phyloP scores from a whole-genome alignment of 2,329 filamentous ascomycete genomes.

The Neoscytalidium dimidiatum region DNA sequence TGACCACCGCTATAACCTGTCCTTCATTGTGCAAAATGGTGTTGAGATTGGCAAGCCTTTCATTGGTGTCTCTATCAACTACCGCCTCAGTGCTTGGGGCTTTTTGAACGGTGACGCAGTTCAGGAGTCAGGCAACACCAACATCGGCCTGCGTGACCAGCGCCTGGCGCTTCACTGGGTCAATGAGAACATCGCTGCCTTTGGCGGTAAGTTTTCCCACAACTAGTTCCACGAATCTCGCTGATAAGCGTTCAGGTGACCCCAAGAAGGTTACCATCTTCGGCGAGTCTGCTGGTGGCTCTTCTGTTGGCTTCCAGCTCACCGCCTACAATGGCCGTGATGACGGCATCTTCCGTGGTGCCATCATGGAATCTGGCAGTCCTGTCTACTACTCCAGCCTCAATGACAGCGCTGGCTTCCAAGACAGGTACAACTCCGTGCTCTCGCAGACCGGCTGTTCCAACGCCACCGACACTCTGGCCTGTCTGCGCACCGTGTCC shows the following conservation, averaged over 20 bases:
- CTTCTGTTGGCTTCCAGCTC: conserved; percentile 48
- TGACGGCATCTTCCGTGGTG: conserved; percentile 49
- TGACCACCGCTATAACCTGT: conserved; percentile 62
- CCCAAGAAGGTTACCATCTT: conserved; percentile 47
- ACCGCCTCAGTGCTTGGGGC: conserved; percentile 66
- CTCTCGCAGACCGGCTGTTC: conserved; percentile 62
- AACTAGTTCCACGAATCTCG: background rate
- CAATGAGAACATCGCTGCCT: conserved; percentile 44
- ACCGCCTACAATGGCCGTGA: conserved; percentile 51
- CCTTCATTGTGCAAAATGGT: conserved; percentile 56
- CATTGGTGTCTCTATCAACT: conserved; percentile 39
- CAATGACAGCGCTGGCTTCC: conserved; percentile 35
- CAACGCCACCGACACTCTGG: conserved; percentile 40
- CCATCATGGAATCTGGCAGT: conserved; percentile 48
- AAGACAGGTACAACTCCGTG: conserved; percentile 65
- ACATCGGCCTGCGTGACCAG: conserved; percentile 43
- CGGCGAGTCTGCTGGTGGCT: conserved; percentile 48
- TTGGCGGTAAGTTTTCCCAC: conserved; percentile 37
- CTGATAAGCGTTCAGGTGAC: conserved; percentile 28
- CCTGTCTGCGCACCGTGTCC: conserved; percentile 58
- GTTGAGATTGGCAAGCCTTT: conserved; percentile 40
- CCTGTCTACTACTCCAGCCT: conserved; percentile 34
- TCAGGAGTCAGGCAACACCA: conserved; percentile 55
- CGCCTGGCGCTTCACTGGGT: conserved; percentile 50
- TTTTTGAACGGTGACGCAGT: conserved; percentile 63